Evolutionary conservation across 176 grass and related monocot species (phyloP), one percentile per base, ranked within the genome.

Genomic region (Poa pratensis): DNA sequence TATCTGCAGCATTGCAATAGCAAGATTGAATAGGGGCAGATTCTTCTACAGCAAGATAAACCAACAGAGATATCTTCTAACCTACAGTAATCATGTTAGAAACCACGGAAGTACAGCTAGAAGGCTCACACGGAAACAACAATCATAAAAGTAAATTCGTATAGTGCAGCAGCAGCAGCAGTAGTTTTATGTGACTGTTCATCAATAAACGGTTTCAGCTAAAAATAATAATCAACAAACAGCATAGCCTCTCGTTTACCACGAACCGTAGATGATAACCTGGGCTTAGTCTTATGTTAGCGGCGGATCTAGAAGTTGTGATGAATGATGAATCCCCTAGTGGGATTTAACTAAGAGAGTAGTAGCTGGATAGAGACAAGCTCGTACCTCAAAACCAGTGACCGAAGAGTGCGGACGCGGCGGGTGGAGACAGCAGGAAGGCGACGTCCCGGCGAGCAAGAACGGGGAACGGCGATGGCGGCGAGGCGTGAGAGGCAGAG

Each of bases 1-100:
- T 69, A 90, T 57, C 96, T 98, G 90, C 89, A 87, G 49, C 51
- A 91, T 83, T 75, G 74, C 76, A 69, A 86, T 57, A 78, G 64
- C 23, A 79, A 73, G 68, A 80, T 18, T 18, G 28, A 84, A 75
- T 58, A 83, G 40, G 55, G 5, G 2, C 27, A 45, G 19, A 67
- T 89, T 85, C 9, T 89, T 85, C 9, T 24, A 82, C 80, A 32
- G 39, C 52, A 75, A 64, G 52, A 77, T 71, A 69, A 39, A 85
- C 54, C 2, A 32, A 53, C 4, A 84, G 37, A 35, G 26, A 35
- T 62, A 45, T 14, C 9, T 57, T 14, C 9, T 57, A 55, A 64
- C 55, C 24, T 86, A 11, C 67, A 64, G 16, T 15, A 64, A 16
- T 19, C 45, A 26, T 82, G 35, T 10, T 34, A 50, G 34, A 76